Evolutionary conservation across 83 land plant genomes (phyloP), one percentile per base, ranked within the genome.

Genomic region (Picea abies): DNA sequence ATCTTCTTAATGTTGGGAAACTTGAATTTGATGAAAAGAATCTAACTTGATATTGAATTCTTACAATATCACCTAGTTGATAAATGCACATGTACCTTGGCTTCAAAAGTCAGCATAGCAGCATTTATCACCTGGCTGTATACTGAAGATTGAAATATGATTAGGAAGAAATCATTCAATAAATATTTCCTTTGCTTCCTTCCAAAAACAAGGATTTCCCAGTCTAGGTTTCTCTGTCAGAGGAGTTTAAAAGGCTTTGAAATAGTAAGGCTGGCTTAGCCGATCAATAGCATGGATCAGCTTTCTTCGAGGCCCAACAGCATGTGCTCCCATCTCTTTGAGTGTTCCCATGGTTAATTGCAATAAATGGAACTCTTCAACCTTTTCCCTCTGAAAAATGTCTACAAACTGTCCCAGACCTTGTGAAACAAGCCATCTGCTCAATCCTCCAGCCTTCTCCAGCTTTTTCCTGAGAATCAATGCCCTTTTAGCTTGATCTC

Each of bases 291-390:
- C 92, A 86, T 92, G 94, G 25, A 94, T 89, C 49, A 94, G 87
- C 81, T 94, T 94, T 81, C 96, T 90, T 86, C 96, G 71, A 4
- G 96, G 96, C 6, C 96, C 96, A 68, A 94, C 96, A 22, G 96
- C 86, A 84, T 81, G 22, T 12, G 79, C 81, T 49, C 96, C 94
- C 92, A 94, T 94, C 29, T 89, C 91, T 83, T 92, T 94, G 77
- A 94, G 94, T 64, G 87, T 89, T 58, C 83, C 79, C 94, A 94
- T 92, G 47, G 90, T 87, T 22, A 94, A 83, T 73, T 83, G 85
- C 72, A 87, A 82, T 67, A 93, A 81, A 63, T 87, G 86, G 79
- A 88, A 83, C 32, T 88, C 88, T 26, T 63, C 82, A 10, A 91
- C 73, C 17, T 80, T 83, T 67, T 84, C 79, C 60, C 80, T 76